A percentile compares a stretch with the other conserved stretches of the same genome.
phyloP scores from a whole-genome alignment of 495 filamentous ascomycete genomes.

The Penicillium riverlandense region DNA sequence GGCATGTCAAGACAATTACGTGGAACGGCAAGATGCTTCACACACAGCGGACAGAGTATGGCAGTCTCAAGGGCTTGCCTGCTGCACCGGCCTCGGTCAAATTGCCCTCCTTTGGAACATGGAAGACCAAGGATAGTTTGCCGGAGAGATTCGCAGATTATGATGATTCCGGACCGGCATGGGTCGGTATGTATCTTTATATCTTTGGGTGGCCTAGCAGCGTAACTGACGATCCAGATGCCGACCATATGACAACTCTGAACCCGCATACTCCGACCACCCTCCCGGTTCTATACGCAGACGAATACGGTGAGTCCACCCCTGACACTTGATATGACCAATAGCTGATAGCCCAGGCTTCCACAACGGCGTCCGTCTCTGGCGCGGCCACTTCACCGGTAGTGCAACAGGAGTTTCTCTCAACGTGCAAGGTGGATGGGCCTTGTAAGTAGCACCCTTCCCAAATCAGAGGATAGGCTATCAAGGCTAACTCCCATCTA shows the following conservation, averaged over 20 bases:
- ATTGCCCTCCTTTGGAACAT: constrained; percentile 49
- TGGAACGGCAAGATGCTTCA: constrained; percentile 47
- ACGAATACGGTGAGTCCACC: constrained; percentile 49
- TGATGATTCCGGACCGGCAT: constrained; percentile 49
- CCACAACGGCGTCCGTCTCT: constrained; percentile 59
- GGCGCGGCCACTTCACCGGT: constrained; percentile 58
- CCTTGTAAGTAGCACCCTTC: constrained; percentile 32
- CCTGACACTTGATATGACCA: neutral
- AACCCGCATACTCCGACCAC: constrained; percentile 55
- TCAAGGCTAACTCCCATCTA: neutral
- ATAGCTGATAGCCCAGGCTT: constrained; percentile 36
- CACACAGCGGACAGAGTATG: constrained; percentile 30
- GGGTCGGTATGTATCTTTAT: constrained; percentile 40
- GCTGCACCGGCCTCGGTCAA: constrained; percentile 32
- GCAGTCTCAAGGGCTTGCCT: constrained; percentile 43
- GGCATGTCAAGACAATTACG: constrained; percentile 36
- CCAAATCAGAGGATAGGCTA: neutral
- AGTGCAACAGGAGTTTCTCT: constrained; percentile 49
- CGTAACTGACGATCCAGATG: constrained; percentile 27
- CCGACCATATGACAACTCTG: constrained; percentile 48
- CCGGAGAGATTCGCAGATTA: constrained; percentile 57
- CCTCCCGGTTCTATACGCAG: constrained; percentile 48
- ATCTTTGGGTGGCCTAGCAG: neutral
- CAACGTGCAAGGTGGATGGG: constrained; percentile 54
- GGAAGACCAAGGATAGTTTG: constrained; percentile 62